Evolutionary conservation across 768 basidiomycete species (phyloP), one percentile per base, ranked within the genome.

Genomic region (Serendipita sp.): DNA sequence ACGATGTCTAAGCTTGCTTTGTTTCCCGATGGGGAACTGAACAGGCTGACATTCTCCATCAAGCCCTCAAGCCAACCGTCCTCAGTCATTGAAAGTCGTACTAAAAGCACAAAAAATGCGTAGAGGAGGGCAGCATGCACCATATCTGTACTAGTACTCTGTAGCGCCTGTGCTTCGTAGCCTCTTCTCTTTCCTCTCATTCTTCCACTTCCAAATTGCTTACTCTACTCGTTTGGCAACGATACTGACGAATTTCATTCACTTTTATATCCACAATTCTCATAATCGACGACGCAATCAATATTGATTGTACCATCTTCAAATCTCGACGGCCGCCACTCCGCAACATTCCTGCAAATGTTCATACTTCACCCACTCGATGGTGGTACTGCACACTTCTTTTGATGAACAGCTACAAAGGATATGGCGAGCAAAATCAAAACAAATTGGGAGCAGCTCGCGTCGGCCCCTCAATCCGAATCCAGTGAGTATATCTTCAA

Each of bases 361-460:
- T 24, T 24, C 24, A 24, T 24, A 24, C 24, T 24, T 24, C 24
- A 24, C 24, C 24, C 24, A 24, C 24, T 24, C 24, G 24, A 24
- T 24, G 24, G 24, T 24, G 24, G 24, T 24, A 24, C 24, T 24
- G 24, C 24, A 5, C 13, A 41, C 13, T 41, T 5, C 5, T 41
- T 13, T 41, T 5, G 68, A 68, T 68, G 73, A 74, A 74, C 79
- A 92, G 89, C 89, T 77, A 82, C 89, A 86, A 88, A 90, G 85
- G 89, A 92, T 78, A 89, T 92, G 87, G 89, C 89, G 70, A 83
- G 82, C 73, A 90, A 89, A 78, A 79, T 92, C 77, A 88, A 89
- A 76, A 83, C 83, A 71, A 84, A 84, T 77, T 92, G 89, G 90
- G 83, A 87, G 65, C 76, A 77, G 67, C 76, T 88, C 73, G 77